Base-by-base conservation (phyloP, 2,329 filamentous ascomycete species). In the Karstenula rhodostoma region DNA sequence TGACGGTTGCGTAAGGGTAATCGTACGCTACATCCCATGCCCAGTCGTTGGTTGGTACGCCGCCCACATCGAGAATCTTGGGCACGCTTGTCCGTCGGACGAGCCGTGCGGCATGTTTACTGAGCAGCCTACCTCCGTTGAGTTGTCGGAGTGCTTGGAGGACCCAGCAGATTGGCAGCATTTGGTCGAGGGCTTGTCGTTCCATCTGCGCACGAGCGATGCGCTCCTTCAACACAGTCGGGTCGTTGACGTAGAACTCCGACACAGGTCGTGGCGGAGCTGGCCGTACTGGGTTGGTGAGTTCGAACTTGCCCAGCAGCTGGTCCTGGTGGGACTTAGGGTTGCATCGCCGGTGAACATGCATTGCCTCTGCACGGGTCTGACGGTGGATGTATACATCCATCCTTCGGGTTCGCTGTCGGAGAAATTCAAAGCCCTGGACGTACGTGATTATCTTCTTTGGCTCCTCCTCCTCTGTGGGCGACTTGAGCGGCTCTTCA, bases 11-110 rank as follows among this genome's bases (percentile, higher is more conserved):
- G 75, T 92, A 90, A 19, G 92, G 92, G 77, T 94, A 95, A 75
- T 94, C 90, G 51, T 91, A 84, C 0, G 95, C 93, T 59, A 93
- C 91, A 74, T 95, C 89, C 95, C 95, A 99, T 23, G 92, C 94
- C 95, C 95, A 99, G 78, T 96, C 93, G 74, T 93, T 94, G 15
- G 91, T 88, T 0, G 90, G 85, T 73, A 94, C 89, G 47, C 94
- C 94, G 51, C 92, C 93, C 35, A 97, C 88, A 74, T 98, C 94
- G 27, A 98, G 86, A 59, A 97, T 90, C 22, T 85, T 84, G 77
- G 89, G 89, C 57, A 86, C 84, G 25, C 85, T 84, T 67, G 90
- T 86, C 54, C 92, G 82, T n/a, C 77, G 75, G 50, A 81, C 70
- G 47, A 74, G 76, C 75, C 63, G 67, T 35, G 59, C 64, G 40